Percentiles rank a stretch among this genome's conserved stretches.
These are phyloP conservation scores for Nicotiana benthamiana DNA, from an alignment of 257 asterid genomes.

Conservation along the genomic window DNA sequence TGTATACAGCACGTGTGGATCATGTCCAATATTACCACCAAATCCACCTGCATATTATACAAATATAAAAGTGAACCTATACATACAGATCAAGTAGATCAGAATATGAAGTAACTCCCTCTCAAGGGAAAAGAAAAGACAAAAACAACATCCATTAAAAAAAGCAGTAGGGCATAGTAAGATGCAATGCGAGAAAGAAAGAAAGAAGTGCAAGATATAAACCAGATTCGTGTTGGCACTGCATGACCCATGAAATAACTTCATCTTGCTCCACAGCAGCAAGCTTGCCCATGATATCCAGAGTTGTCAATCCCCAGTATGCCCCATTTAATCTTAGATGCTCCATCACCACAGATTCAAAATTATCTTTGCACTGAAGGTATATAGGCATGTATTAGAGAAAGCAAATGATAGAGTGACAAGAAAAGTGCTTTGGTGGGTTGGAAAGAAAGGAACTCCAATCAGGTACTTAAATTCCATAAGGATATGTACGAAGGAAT, in stretches of 20 bases:
- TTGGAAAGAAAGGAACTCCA: not conserved
- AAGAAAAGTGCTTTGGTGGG: not conserved
- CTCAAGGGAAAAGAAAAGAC: not conserved
- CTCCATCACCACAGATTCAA: slow-evolving; percentile 80
- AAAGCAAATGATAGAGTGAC: not conserved
- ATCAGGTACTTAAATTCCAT: not conserved
- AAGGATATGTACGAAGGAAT: not conserved
- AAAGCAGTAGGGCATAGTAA: not conserved
- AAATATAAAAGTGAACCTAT: not conserved
- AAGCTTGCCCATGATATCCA: slow-evolving; percentile 74
- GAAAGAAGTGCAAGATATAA: slow-evolving; percentile 17
- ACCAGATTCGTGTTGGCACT: slow-evolving; percentile 97
- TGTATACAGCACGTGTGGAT: slow-evolving; percentile 73
- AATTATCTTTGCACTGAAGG: slow-evolving; percentile 62
- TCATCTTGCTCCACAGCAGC: slow-evolving; percentile 65
- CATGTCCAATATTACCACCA: slow-evolving; percentile 94
- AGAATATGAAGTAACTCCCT: not conserved
- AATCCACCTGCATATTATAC: slow-evolving; percentile 61
- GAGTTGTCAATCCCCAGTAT: slow-evolving; percentile 93
- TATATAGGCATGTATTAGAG: not conserved
- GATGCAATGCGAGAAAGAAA: not conserved
- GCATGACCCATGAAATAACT: slow-evolving; percentile 74
- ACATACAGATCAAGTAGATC: not conserved
- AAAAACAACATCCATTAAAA: not conserved
- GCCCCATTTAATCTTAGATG: slow-evolving; percentile 87